These are phyloP conservation scores for Gamsiella multidivaricata DNA, from an alignment of 192 early-diverging fungal species.

Conservation along the genomic window DNA sequence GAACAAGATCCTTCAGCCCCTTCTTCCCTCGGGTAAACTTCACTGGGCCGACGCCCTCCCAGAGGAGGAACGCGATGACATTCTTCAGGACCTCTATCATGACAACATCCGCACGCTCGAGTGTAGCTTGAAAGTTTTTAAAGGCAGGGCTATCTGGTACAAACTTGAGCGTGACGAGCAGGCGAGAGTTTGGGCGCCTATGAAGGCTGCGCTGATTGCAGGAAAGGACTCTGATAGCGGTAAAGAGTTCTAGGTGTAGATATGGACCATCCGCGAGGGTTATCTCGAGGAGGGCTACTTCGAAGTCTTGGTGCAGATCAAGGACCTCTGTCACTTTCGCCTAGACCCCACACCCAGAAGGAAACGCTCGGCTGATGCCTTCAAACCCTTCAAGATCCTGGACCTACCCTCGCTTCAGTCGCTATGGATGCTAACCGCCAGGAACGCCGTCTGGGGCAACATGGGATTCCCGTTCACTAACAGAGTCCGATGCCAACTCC, in stretches of 20 bases:
- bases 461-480: slow-evolving; percentile 12
- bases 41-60: neutral
- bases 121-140: neutral
- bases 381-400: slow-evolving; percentile 5
- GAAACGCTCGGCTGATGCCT: neutral
- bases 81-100: neutral
- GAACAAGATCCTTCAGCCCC: neutral
- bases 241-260: neutral
- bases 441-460: neutral
- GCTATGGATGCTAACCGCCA: neutral
- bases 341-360: neutral
- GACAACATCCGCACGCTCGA: slow-evolving; percentile 7
- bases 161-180: neutral
- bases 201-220: neutral
- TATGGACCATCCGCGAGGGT: neutral
- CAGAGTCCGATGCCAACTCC: slow-evolving; percentile 4
- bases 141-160: slow-evolving; percentile 6
- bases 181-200: neutral
- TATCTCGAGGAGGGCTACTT: slow-evolving; percentile 5
- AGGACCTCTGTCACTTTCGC: slow-evolving; percentile 5
- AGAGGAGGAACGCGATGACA: neutral
- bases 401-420: neutral
- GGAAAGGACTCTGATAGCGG: neutral
- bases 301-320: neutral
- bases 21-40: neutral